A percentile compares a stretch with the other conserved stretches of the same genome.
phyloP scores from a whole-genome alignment of 306 rosid genomes.

The Dalbergia cochinchinensis region DNA sequence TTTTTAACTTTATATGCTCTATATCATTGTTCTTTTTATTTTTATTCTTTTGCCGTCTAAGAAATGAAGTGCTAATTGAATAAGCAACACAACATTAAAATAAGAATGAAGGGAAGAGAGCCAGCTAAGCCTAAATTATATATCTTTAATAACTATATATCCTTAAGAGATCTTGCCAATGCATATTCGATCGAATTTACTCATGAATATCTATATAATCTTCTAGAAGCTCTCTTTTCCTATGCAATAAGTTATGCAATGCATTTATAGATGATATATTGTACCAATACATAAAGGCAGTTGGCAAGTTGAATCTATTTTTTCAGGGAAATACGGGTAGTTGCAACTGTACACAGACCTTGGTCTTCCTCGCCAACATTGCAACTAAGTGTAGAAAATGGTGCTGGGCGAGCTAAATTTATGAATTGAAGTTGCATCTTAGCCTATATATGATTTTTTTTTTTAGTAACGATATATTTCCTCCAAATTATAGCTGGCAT shows the following conservation, averaged over 20 bases:
- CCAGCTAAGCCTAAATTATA: background rate
- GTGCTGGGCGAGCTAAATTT: no score
- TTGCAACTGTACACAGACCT: constrained; percentile 28
- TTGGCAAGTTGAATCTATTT: constrained; percentile 25
- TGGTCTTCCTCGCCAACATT: constrained; percentile 12
- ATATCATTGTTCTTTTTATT: background rate
- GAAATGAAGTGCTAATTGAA: background rate
- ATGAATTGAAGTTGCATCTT: no score
- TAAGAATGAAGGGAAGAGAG: background rate
- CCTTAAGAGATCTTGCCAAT: background rate
- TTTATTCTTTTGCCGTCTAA: background rate
- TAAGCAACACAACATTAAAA: background rate
- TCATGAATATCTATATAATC: background rate
- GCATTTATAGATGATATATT: constrained; percentile 6
- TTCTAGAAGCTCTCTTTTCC: constrained; percentile 43
- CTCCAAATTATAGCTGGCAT: no score
- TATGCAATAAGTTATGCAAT: constrained; percentile 35
- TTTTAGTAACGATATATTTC: no score
- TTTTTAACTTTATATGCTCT: background rate
- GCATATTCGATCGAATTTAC: background rate
- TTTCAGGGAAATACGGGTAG: background rate
- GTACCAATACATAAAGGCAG: constrained; percentile 20
- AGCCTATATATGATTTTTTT: no score
- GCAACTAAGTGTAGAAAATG: no score
- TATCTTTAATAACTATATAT: background rate